Evolutionary conservation across 83 land plant species (phyloP).

Genomic region (Larix sibirica): DNA sequence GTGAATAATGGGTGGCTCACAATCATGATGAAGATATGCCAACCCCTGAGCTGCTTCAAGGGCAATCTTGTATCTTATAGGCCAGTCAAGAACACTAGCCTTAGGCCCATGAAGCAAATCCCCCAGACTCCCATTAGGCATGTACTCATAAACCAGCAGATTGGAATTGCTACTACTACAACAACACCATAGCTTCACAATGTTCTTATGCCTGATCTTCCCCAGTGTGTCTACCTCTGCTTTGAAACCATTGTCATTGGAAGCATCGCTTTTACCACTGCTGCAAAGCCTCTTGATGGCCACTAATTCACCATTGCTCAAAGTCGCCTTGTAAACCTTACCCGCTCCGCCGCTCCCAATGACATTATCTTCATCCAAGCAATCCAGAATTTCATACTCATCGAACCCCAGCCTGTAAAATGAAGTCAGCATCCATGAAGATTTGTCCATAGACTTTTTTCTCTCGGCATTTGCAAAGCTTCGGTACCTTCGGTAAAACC

Average conservation of each 20-base stretch:
- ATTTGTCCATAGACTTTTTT: constrained; percentile 18
- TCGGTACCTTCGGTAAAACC: constrained; percentile 47
- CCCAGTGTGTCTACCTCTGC: constrained; percentile 72
- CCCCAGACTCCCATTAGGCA: constrained; percentile 89
- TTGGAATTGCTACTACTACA: constrained; percentile 58
- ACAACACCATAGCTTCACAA: constrained; percentile 76
- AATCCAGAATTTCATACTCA: constrained; percentile 47
- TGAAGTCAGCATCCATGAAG: constrained; percentile 60
- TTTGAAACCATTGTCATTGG: constrained; percentile 46
- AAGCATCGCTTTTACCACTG: background rate
- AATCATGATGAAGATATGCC: constrained; percentile 34
- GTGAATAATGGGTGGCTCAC: constrained; percentile 69
- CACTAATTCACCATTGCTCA: constrained; percentile 56
- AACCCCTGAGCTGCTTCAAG: constrained; percentile 67
- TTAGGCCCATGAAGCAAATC: constrained; percentile 56
- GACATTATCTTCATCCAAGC: constrained; percentile 65
- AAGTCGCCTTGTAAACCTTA: constrained; percentile 66
- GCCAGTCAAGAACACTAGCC: constrained; percentile 49
- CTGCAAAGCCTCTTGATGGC: constrained; percentile 76
- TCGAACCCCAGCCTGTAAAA: constrained; percentile 63
- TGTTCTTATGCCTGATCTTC: constrained; percentile 77
- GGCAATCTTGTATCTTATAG: constrained; percentile 54
- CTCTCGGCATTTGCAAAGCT: constrained; percentile 28
- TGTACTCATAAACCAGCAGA: constrained; percentile 79
- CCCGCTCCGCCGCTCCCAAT: constrained; percentile 77